Conservation (phyloP, 371 early-diverging fungal species). For the Smittium mucronatum region DNA sequence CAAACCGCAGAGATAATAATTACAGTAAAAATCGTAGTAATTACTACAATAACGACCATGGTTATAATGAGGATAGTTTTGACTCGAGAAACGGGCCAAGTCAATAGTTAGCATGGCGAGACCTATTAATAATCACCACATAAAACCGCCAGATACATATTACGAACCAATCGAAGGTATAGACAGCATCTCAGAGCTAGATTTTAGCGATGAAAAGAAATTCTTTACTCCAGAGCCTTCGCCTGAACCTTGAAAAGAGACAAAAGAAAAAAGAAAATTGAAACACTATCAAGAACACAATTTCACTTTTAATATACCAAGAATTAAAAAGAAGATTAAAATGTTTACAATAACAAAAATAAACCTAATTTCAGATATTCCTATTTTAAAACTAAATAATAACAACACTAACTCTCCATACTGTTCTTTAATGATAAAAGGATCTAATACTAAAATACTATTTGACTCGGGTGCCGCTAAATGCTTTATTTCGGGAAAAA, state of each 20-base stretch:
- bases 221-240: no score
- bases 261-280: no score
- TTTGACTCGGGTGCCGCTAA: constrained; percentile 2
- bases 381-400: not conserved
- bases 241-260: no score
- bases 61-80: not conserved
- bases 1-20: not conserved
- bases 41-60: not conserved
- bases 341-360: not conserved
- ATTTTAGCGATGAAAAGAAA: no score
- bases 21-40: not conserved
- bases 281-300: no score
- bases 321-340: not conserved
- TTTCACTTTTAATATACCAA: not conserved
- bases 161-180: no score
- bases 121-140: not conserved
- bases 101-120: not conserved
- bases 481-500: constrained; percentile 5
- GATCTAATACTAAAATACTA: not conserved
- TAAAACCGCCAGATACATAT: not conserved
- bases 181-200: not conserved
- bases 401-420: not conserved
- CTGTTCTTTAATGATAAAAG: not conserved
- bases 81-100: not conserved
- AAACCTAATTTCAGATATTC: not conserved